phyloP scores from a whole-genome alignment of 495 filamentous ascomycete species.

The Hypomontagnella monticulosa region DNA sequence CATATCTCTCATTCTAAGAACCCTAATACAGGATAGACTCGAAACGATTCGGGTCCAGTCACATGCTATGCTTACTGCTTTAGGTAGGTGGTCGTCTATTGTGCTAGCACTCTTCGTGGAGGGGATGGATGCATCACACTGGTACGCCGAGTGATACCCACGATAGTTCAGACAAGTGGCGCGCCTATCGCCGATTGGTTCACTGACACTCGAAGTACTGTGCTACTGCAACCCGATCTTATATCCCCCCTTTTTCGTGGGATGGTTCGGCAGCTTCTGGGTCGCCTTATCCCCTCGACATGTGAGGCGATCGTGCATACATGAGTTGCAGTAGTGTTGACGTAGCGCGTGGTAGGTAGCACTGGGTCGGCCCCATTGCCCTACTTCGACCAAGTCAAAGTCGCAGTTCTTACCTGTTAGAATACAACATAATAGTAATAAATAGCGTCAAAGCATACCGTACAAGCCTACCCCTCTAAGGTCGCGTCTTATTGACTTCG shows the following conservation, averaged over 20 bases:
- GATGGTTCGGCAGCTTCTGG: neutral
- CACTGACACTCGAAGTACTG: neutral
- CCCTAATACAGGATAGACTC: conserved; percentile 16
- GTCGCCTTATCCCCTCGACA: conserved; percentile 4
- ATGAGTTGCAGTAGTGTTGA: conserved; percentile 6
- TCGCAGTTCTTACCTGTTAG: conserved; percentile 11
- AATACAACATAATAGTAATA: conserved; percentile 9
- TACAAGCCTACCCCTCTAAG: neutral
- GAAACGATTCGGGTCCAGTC: conserved; percentile 33
- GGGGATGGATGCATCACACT: neutral
- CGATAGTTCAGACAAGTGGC: conserved; percentile 19
- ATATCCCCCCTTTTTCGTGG: neutral
- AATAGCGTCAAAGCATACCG: conserved; percentile 4
- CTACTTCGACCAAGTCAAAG: conserved; percentile 17
- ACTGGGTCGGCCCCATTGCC: conserved; percentile 16
- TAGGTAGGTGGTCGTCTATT: conserved; percentile 30
- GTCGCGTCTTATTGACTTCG: neutral
- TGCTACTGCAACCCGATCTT: conserved; percentile 15
- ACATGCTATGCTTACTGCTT: conserved; percentile 33
- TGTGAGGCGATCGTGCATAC: conserved; percentile 37
- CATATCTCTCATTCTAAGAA: conserved; percentile 24
- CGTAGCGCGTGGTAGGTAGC: conserved; percentile 2
- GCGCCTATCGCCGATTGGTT: conserved; percentile 24
- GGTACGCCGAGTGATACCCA: conserved; percentile 15
- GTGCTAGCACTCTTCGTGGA: conserved; percentile 1